Base-by-base conservation (phyloP, 306 rosid species). In the Quercus bicolor region DNA sequence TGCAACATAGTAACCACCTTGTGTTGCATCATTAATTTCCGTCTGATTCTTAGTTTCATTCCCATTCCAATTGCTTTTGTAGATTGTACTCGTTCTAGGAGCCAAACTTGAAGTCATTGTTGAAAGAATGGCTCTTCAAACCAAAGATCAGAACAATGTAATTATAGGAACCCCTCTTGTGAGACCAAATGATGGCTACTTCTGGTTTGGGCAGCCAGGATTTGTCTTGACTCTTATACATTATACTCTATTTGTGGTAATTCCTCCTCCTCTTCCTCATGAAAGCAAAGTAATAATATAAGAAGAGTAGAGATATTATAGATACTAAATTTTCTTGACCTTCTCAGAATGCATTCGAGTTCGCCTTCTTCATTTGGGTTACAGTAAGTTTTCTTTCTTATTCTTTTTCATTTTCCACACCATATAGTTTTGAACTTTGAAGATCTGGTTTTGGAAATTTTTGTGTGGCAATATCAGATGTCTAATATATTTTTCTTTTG, bases 61-160 rank as follows among this genome's bases (percentile, higher is more conserved):
- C 64, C 24, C 64, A 57, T 57, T 57, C 64, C 12, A 57, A 56
- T 8, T 59, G 65, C 20, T 26, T 29, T 33, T 72, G n/a, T 59
- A 84, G 87, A 56, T 69, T 5, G 80, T 77, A 23, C 80, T 84
- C 52, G 37, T 78, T 81, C 68, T 86, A 15, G 85, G 85, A 65
- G 65, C 87, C 72, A 77, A 83, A 71, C 89, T 80, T 18, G 74
- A 74, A 55, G 55, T 70, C 24, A 78, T 80, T 65, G 81, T 80
- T 14, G 85, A 76, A 18, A 80, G 70, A 54, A 80, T 86, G 87
- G 87, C 87, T 6, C 83, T 83, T 64, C 78, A 86, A 72, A 78
- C 75, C 56, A 85, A 81, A 56, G 73, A 78, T 11, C 81, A 70
- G 69, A 75, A 75, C 78, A 78, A 53, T 56, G 85, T 81, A 20